Evolutionary conservation across 2,329 filamentous ascomycete species (phyloP), one percentile per base, ranked within the genome.

Genomic region (Gyromitra esculenta): DNA sequence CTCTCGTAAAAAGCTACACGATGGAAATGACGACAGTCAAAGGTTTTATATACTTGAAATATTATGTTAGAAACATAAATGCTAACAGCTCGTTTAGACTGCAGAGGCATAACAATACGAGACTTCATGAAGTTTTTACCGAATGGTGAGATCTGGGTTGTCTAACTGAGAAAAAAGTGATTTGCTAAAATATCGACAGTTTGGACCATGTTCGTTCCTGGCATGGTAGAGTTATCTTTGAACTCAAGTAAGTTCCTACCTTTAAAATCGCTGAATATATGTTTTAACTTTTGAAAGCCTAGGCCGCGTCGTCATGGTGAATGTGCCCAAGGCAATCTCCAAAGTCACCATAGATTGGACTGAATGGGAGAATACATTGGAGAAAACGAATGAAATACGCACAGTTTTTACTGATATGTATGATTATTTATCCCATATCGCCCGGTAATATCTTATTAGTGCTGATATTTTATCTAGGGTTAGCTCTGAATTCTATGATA

Each of bases 211-310:
- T 68, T 39, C 76, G 76, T 60, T 66, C 64, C 41, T 76, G 74
- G 73, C 75, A 57, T 21, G 73, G 76, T n/a, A 71, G 60, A 37
- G 64, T 78, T 65, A 78, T 39, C 37, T 78, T 78, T 52, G 76
- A 78, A 57, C 56, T 64, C 11, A 74, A 54, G 76, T 78, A 59
- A 50, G 68, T 59, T 64, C 50, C 52, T 8, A 39, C 50, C 25
- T 41, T 50, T 25, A 31, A 5, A 48, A 21, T n/a, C 68, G 5
- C 43, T 60, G 35, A 25, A 25, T 48, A 60, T 35, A 15, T n/a
- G 8, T 62, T 5, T 67, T 77, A 18, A 73, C 41, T 56, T 43
- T 25, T 39, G 18, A 18, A 75, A 77, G 73, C 18, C 43, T 77
- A 52, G 72, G 73, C 13, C 72, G 77, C 54, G 64, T 78, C 13